Evolutionary conservation across 805 yeast species (phyloP).

Genomic region (Candida cerambycidarum): DNA sequence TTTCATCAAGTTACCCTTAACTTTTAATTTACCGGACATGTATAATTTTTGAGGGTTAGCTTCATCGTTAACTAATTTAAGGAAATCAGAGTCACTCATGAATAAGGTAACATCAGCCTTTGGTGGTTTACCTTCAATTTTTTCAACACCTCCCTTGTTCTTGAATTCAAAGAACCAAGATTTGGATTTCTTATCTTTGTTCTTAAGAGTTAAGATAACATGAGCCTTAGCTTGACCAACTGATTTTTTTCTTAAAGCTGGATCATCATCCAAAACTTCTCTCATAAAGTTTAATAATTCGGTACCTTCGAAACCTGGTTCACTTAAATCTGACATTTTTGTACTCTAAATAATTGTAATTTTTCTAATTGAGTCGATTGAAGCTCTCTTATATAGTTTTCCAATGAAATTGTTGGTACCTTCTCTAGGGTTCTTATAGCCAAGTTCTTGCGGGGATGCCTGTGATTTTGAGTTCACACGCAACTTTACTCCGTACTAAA

Average conservation of each 20-base stretch:
- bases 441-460: conserved; percentile 1
- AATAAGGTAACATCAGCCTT: conserved; percentile 58
- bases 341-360: no score
- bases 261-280: conserved; percentile 23
- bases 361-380: no score
- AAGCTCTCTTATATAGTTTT: no score
- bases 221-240: conserved; percentile 20
- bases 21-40: conserved; percentile 74
- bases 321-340: conserved; percentile 19
- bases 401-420: not conserved
- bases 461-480: no score
- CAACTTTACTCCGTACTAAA: conserved; percentile 32
- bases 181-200: conserved; percentile 50
- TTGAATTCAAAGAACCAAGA: conserved; percentile 67
- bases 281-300: conserved; percentile 23
- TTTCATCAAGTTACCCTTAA: conserved; percentile 83
- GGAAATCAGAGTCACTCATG: conserved; percentile 61
- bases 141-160: conserved; percentile 44
- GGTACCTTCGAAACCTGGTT: conserved; percentile 26
- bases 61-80: conserved; percentile 65
- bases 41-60: conserved; percentile 76
- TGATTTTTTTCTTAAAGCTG: conserved; percentile 19
- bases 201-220: conserved; percentile 50
- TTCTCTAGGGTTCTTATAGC: not conserved
- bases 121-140: conserved; percentile 42